Evolutionary conservation across 306 rosid species (phyloP).

Genomic region (Senna siamea): DNA sequence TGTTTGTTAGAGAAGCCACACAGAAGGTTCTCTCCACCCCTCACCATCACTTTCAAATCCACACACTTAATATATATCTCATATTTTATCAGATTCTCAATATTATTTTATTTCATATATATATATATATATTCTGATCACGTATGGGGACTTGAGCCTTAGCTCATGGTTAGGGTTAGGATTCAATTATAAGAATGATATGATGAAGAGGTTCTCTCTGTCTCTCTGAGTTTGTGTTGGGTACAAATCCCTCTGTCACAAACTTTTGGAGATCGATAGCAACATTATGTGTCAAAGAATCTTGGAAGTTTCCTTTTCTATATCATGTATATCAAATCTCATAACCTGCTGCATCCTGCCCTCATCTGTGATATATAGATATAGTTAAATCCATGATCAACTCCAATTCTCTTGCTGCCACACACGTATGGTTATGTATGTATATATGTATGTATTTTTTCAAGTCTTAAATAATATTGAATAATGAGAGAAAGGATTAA

Average conservation of each 20-base stretch:
- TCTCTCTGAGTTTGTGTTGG: background rate
- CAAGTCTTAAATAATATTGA: no score
- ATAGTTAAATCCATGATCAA: no score
- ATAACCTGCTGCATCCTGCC: conserved; percentile 10
- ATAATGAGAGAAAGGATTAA: no score
- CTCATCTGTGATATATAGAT: background rate
- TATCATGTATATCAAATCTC: conserved; percentile 6
- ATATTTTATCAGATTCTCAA: conserved; percentile 55
- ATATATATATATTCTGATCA: no score
- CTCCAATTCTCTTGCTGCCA: no score
- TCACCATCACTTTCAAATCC: conserved; percentile 50
- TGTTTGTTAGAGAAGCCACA: no score
- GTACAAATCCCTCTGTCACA: conserved; percentile 30
- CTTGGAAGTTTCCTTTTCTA: conserved; percentile 50
- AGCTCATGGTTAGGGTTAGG: conserved; percentile 38
- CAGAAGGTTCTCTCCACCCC: no score
- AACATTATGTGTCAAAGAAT: conserved; percentile 33
- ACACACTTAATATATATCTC: conserved; percentile 37
- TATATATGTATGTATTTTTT: no score
- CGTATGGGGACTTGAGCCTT: conserved; percentile 56
- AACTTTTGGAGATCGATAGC: conserved; percentile 38
- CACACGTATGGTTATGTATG: no score
- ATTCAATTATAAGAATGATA: background rate
- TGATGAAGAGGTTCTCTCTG: background rate
- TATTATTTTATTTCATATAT: conserved; percentile 17